A percentile compares a stretch with the other conserved stretches of the same genome.
These are phyloP conservation scores for Cystobasidiaceae sp. DNA, from an alignment of 1,284 basidiomycete species.

Conservation along the genomic window DNA sequence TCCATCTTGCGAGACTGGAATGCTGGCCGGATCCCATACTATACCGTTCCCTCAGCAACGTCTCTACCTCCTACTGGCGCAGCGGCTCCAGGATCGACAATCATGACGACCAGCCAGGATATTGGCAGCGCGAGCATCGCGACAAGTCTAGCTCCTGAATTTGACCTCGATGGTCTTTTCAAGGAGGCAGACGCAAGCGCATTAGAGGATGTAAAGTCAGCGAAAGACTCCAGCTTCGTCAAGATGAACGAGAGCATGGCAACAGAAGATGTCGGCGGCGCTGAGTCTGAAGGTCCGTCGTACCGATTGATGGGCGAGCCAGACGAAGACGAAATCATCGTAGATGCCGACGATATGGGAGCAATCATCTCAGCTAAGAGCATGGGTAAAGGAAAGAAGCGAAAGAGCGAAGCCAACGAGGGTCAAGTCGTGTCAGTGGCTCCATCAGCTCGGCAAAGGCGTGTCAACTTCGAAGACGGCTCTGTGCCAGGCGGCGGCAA, in stretches of 20 bases:
- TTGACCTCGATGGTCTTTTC: slow-evolving; percentile 68
- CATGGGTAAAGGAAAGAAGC: slow-evolving; percentile 6
- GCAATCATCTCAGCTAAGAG: slow-evolving; percentile 20
- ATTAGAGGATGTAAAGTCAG: slow-evolving; percentile 61
- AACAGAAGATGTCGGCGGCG: slow-evolving; percentile 28
- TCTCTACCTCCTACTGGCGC: slow-evolving; percentile 68
- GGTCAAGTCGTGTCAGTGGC: slow-evolving; percentile 41
- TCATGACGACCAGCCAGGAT: slow-evolving; percentile 55
- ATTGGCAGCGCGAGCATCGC: slow-evolving; percentile 70
- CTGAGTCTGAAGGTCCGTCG: slow-evolving; percentile 6
- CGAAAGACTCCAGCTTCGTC: slow-evolving; percentile 29
- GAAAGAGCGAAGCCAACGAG: slow-evolving; percentile 30
- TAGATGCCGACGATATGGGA: slow-evolving; percentile 33
- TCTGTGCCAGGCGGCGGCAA: slow-evolving; percentile 1
- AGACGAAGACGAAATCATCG: slow-evolving; percentile 28
- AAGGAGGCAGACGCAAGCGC: slow-evolving; percentile 67
- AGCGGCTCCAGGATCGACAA: slow-evolving; percentile 47
- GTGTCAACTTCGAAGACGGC: slow-evolving; percentile 37
- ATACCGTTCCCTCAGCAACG: slow-evolving; percentile 67
- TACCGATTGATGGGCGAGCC: slow-evolving; percentile 35
- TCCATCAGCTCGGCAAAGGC: slow-evolving; percentile 33
- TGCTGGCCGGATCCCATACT: slow-evolving; percentile 88
- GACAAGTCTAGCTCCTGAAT: slow-evolving; percentile 60
- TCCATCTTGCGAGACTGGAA: slow-evolving; percentile 94
- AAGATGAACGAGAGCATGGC: slow-evolving; percentile 36